Conservation (phyloP, 306 rosid species). For the Castanea crenata region DNA sequence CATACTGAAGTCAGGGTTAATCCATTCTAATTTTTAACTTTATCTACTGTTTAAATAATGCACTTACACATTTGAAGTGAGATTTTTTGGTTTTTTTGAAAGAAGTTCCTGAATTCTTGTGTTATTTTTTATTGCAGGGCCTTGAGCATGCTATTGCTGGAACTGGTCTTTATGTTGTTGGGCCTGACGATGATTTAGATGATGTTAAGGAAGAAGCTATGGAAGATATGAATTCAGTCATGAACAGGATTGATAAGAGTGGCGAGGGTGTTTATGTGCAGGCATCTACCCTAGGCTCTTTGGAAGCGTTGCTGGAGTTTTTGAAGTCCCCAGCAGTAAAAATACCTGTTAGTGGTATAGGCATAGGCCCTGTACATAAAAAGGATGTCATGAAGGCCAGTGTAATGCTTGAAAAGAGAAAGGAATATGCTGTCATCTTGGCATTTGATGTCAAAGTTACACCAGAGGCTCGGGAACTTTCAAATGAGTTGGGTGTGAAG, state of each 20-base stretch:
- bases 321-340: slow-evolving; percentile 82
- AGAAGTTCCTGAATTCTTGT: slow-evolving; percentile 2
- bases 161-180: slow-evolving; percentile 78
- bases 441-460: slow-evolving; percentile 99
- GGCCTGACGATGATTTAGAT: slow-evolving; percentile 81
- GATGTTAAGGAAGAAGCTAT: slow-evolving; percentile 64
- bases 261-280: slow-evolving; percentile 99
- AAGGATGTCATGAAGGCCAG: slow-evolving; percentile 98
- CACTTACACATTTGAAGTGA: background rate
- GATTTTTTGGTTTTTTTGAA: background rate
- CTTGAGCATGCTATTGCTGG: slow-evolving; percentile 99
- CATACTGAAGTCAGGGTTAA: slow-evolving; percentile 16
- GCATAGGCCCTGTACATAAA: slow-evolving; percentile 95
- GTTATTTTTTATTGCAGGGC: slow-evolving; percentile 48
- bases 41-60: background rate
- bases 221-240: slow-evolving; percentile 83
- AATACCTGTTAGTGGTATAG: slow-evolving; percentile 93
- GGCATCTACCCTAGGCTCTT: slow-evolving; percentile 93
- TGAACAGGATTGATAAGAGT: slow-evolving; percentile 84
- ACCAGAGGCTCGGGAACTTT: slow-evolving; percentile 86
- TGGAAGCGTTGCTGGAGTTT: slow-evolving; percentile 95
- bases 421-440: slow-evolving; percentile 77
- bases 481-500: slow-evolving; percentile 81
- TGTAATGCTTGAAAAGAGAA: slow-evolving; percentile 94
- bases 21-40: background rate